A percentile compares a stretch with the other conserved stretches of the same genome.
Evolutionary conservation across 192 early-diverging fungal genomes (phyloP).

Genomic region (Coemansia sp.): DNA sequence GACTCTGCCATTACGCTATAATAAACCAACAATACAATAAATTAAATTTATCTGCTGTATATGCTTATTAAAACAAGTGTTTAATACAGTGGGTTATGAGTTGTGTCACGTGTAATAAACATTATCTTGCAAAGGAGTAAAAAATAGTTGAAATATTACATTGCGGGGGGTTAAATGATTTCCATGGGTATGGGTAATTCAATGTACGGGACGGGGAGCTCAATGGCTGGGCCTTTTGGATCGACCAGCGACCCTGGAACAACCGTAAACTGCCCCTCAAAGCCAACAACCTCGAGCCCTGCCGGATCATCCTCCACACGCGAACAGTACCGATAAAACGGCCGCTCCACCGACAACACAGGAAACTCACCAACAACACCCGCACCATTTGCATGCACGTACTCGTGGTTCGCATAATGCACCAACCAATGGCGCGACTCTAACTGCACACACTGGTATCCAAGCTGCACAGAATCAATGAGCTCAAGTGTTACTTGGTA

Average conservation of each 20-base stretch:
- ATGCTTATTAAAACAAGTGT: too few species aligned
- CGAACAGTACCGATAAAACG: slow-evolving; percentile 41
- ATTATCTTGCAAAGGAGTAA: too few species aligned
- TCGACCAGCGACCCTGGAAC: slow-evolving; percentile 44
- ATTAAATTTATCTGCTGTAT: too few species aligned
- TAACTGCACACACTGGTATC: slow-evolving; percentile 25
- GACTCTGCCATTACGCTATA: background rate
- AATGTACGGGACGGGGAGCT: slow-evolving; percentile 26
- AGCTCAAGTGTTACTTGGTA: slow-evolving; percentile 48
- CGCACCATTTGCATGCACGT: slow-evolving; percentile 14
- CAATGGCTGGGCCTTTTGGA: slow-evolving; percentile 29
- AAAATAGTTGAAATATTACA: background rate
- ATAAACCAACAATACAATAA: background rate
- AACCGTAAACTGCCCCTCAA: slow-evolving; percentile 40
- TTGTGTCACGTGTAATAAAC: too few species aligned
- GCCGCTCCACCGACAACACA: slow-evolving; percentile 16
- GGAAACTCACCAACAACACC: slow-evolving; percentile 45
- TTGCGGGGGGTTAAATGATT: slow-evolving; percentile 10
- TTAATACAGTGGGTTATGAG: too few species aligned
- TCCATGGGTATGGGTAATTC: slow-evolving; percentile 42
- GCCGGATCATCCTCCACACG: slow-evolving; percentile 34
- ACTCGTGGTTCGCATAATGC: slow-evolving; percentile 22
- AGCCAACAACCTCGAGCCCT: slow-evolving; percentile 19
- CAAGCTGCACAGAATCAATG: slow-evolving; percentile 16
- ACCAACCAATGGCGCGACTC: slow-evolving; percentile 37